Percentiles rank a stretch among this genome's conserved stretches.
These are phyloP conservation scores for Globisporangium ultimum DNA, from an alignment of 352 stramenopile genomes.

Conservation along the genomic window DNA sequence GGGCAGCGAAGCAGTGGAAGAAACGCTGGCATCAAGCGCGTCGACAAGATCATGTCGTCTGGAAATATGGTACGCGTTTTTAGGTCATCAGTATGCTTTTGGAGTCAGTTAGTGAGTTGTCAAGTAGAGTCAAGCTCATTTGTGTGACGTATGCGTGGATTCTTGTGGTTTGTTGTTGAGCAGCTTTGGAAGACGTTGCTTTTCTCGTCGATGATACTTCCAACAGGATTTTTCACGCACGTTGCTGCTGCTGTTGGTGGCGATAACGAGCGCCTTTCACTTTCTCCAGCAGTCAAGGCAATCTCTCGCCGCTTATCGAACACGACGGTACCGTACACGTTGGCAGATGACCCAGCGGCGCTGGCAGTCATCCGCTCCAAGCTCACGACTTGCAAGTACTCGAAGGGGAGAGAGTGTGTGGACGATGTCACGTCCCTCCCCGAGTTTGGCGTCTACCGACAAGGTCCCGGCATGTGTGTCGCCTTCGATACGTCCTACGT, in stretches of 20 bases:
- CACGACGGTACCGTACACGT: constrained; percentile 27
- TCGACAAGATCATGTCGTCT: background rate
- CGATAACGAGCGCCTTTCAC: background rate
- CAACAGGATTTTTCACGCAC: constrained; percentile 15
- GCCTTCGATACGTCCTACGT: constrained; percentile 70
- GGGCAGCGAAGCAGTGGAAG: background rate
- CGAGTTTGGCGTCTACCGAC: constrained; percentile 50
- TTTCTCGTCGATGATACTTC: constrained; percentile 36
- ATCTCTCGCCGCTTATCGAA: constrained; percentile 5
- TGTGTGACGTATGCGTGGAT: background rate
- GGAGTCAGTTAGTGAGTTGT: no score
- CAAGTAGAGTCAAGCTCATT: background rate
- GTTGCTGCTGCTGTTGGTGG: background rate
- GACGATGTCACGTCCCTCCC: constrained; percentile 44
- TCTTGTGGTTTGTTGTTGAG: background rate
- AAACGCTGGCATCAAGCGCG: background rate
- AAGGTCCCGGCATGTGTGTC: constrained; percentile 41
- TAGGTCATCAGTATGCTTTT: no score
- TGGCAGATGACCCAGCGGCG: constrained; percentile 33
- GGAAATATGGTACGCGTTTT: constrained; percentile 1
- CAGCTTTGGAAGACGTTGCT: constrained; percentile 39
- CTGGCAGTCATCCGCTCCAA: constrained; percentile 37
- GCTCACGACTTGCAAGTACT: constrained; percentile 68
- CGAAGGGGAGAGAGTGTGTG: constrained; percentile 52
- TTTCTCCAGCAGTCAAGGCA: background rate